Evolutionary conservation across 2,329 filamentous ascomycete species (phyloP), one percentile per base, ranked within the genome.

Genomic region (Coleophoma eucalyptorum): DNA sequence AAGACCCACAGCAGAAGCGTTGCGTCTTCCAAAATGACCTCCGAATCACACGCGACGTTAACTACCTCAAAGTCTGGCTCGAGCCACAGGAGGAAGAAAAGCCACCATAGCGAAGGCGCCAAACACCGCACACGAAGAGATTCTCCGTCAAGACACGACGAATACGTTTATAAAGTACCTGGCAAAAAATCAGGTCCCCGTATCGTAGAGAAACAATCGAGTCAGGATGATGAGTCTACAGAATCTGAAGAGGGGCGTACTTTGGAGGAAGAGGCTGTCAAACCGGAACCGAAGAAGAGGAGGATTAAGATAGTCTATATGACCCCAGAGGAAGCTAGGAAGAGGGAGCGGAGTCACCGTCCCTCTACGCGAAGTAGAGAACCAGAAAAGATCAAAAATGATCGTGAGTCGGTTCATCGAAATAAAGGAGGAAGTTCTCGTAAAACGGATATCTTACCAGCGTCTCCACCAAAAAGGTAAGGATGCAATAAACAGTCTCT

Each of bases 251-350:
- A 53, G 31, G 52, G 26, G 18, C 20, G 19, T 15, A 43, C 42
- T 26, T 50, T 31, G 26, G 47, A 49, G 31, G 31, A 52, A 32
- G 50, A 51, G 38, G 38, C 47, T n/a, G 48, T 52, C 10, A 51
- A 46, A 41, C 53, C 54, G 19, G 55, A 56, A 15, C 58, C 55
- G 6, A 58, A 46, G 49, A 58, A 55, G 46, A 56, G 46, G 37
- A 62, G 60, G 54, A 52, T 58, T 15, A 62, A 56, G 50, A 53
- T 59, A n/a, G 48, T 61, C 45, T 61, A 61, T 45, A 49, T 61
- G 20, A 52, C 55, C 3, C 51, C 50, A 43, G 59, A 60, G 16
- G 57, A 60, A 15, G 32, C 50, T n/a, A 55, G 46, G 53, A 33
- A 37, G 46, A 44, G 48, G 43, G 19, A 38, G 13, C 35, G 55